A percentile compares a stretch with the other conserved stretches of the same genome.
Conservation (phyloP, 495 filamentous ascomycete species). For the Tuber melanosporum region DNA sequence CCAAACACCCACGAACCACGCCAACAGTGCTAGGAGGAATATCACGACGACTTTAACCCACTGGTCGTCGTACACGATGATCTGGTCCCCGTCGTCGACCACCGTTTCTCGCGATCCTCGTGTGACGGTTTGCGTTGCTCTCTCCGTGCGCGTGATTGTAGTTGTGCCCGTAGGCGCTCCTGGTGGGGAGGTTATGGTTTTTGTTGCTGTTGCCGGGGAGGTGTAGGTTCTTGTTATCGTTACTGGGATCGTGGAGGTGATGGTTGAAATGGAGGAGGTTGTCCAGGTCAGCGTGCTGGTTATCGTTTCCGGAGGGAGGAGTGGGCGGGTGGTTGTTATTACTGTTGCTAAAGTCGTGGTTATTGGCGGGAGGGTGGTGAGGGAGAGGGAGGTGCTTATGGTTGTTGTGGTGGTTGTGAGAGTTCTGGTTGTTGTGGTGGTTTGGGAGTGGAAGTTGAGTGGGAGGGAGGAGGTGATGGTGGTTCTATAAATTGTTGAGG, state of each 20-base stretch:
- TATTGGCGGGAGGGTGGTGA: neutral
- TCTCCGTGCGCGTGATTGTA: neutral
- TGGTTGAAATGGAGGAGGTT: neutral
- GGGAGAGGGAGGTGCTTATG: neutral
- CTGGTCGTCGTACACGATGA: neutral
- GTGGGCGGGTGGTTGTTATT: neutral
- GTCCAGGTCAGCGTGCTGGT: neutral
- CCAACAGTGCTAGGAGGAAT: neutral
- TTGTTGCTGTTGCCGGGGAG: neutral
- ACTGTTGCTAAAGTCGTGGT: neutral
- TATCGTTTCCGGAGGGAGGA: neutral
- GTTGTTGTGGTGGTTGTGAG: neutral
- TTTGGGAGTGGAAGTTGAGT: neutral
- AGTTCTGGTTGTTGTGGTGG: neutral
- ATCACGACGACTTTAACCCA: neutral
- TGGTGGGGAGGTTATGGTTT: neutral
- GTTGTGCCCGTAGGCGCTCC: neutral
- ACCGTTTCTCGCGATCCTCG: neutral
- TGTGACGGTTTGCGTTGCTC: neutral
- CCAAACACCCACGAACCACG: neutral
- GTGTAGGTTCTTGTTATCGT: neutral
- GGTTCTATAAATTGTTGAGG: neutral
- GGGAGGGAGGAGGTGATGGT: neutral
- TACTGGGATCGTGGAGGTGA: neutral
- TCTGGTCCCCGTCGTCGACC: neutral